Evolutionary conservation across 805 yeast genomes (phyloP).

Genomic region (Teunomyces lycoperdinae): DNA sequence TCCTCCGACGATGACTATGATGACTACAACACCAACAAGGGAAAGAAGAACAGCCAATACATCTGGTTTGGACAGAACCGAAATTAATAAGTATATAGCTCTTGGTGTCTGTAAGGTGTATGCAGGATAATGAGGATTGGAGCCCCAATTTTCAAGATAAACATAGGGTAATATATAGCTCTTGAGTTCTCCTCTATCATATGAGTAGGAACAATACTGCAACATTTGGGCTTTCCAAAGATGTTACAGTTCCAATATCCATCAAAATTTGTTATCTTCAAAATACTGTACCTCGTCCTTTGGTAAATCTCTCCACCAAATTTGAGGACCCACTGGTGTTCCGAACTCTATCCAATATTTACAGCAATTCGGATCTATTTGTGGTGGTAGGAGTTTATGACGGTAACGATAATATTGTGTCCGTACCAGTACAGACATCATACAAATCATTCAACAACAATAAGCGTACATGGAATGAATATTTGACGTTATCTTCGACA

Average conservation of each 20-base stretch:
- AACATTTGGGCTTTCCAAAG: conserved; percentile 40
- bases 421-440: conserved; percentile 34
- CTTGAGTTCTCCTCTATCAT: conserved; percentile 4
- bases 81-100: neutral
- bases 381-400: conserved; percentile 30
- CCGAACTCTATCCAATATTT: conserved; percentile 29
- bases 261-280: conserved; percentile 33
- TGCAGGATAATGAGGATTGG: neutral
- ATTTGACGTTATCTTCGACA: conserved; percentile 69
- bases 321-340: conserved; percentile 34
- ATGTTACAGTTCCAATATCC: conserved; percentile 30
- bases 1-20: conserved; percentile 12
- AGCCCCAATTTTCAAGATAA: neutral
- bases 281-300: conserved; percentile 11
- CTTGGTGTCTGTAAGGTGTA: neutral
- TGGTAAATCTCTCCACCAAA: conserved; percentile 30
- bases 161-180: neutral
- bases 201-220: conserved; percentile 19
- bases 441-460: conserved; percentile 31
- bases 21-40: neutral
- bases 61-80: conserved; percentile 39
- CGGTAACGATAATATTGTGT: conserved; percentile 27
- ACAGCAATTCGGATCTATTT: conserved; percentile 34
- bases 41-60: conserved; percentile 18
- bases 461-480: conserved; percentile 62